These are phyloP conservation scores for Xylariaceae sp. DNA, from an alignment of 2,329 filamentous ascomycete genomes.

Conservation along the genomic window DNA sequence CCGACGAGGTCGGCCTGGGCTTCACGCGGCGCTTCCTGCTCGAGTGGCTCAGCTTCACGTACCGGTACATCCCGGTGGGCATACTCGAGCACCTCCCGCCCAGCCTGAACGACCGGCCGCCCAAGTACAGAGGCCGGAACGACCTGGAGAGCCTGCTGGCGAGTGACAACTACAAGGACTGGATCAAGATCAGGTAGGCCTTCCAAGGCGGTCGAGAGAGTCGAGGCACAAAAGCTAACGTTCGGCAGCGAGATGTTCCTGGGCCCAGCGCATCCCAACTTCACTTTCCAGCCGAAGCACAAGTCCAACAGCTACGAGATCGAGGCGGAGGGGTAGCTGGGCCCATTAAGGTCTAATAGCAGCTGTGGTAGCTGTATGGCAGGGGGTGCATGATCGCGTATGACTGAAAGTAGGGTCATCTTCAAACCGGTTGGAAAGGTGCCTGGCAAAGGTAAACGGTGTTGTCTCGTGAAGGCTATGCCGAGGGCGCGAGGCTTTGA, in stretches of 20 bases:
- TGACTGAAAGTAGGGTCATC: too few species aligned
- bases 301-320: slow-evolving; percentile 88
- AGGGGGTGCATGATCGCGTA: too few species aligned
- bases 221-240: slow-evolving; percentile 4
- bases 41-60: slow-evolving; percentile 91
- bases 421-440: too few species aligned
- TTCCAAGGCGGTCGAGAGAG: not conserved
- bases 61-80: slow-evolving; percentile 85
- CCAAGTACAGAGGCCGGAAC: slow-evolving; percentile 73
- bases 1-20: slow-evolving; percentile 87
- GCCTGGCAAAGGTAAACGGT: too few species aligned
- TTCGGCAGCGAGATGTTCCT: slow-evolving; percentile 85
- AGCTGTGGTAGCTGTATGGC: too few species aligned
- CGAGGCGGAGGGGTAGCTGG: slow-evolving; percentile 65
- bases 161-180: slow-evolving; percentile 89
- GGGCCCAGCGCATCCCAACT: slow-evolving; percentile 79
- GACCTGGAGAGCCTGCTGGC: slow-evolving; percentile 91
- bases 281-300: slow-evolving; percentile 95
- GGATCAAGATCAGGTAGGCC: slow-evolving; percentile 93
- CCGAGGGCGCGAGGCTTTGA: too few species aligned
- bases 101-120: slow-evolving; percentile 80
- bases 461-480: too few species aligned
- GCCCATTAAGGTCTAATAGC: too few species aligned
- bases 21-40: slow-evolving; percentile 86
- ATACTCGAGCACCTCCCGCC: slow-evolving; percentile 84